Evolutionary conservation across 768 basidiomycete genomes (phyloP).

Genomic region (Brasilioporus rufonigricans): DNA sequence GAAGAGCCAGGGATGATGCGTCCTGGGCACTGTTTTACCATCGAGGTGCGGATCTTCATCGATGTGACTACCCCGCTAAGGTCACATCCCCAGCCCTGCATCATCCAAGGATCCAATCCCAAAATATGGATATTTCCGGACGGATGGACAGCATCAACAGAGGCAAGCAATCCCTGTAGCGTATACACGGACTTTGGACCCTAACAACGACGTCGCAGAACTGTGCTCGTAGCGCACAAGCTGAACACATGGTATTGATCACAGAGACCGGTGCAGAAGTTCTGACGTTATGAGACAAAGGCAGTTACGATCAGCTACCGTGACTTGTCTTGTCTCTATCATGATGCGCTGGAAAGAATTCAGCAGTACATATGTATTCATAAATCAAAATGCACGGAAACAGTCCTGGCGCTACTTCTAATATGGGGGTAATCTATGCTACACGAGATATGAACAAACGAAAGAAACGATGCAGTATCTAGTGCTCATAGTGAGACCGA

Average conservation of each 20-base stretch:
- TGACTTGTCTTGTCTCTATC: background rate
- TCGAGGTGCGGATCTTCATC: constrained; percentile 55
- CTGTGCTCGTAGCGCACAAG: constrained; percentile 79
- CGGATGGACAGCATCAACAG: constrained; percentile 91
- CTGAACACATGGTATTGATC: constrained; percentile 86
- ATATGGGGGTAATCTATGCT: constrained; percentile 11
- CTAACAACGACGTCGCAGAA: constrained; percentile 43
- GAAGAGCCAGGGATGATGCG: constrained; percentile 79
- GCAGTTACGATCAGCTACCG: too few relatives aligned
- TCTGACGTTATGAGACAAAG: constrained; percentile 47
- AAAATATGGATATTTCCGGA: constrained; percentile 81
- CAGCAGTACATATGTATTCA: background rate
- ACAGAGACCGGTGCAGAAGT: constrained; percentile 78
- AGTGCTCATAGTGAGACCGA: too few relatives aligned
- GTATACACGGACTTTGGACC: background rate
- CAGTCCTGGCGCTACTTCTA: background rate
- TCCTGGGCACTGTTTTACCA: constrained; percentile 89
- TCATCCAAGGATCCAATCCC: constrained; percentile 74
- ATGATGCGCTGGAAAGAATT: background rate
- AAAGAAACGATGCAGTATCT: background rate
- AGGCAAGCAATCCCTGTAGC: constrained; percentile 42
- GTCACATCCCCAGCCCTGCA: constrained; percentile 49
- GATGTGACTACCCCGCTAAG: background rate
- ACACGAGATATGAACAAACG: constrained; percentile 1
- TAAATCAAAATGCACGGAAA: background rate